Conservation (phyloP, 305 asterid species). For the Fraxinus angustifolia region DNA sequence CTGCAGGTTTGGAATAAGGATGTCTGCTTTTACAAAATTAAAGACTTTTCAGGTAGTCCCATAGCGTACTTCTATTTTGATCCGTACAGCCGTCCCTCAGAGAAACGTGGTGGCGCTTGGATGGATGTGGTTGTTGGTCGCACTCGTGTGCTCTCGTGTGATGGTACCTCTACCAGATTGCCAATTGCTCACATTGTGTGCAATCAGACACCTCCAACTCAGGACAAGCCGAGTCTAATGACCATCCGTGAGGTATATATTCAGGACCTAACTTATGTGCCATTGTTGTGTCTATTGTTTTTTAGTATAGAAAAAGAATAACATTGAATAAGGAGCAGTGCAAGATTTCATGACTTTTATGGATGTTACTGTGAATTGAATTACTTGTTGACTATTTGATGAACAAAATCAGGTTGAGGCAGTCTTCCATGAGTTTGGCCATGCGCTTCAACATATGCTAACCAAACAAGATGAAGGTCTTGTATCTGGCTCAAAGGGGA, state of each 20-base stretch:
- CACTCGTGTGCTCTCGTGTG: slow-evolving; percentile 48
- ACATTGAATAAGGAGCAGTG: neutral
- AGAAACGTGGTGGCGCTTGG: slow-evolving; percentile 84
- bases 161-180: slow-evolving; percentile 46
- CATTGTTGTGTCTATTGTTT: neutral
- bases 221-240: slow-evolving; percentile 76
- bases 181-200: slow-evolving; percentile 73
- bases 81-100: slow-evolving; percentile 82
- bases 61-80: slow-evolving; percentile 71
- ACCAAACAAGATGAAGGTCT: slow-evolving; percentile 82
- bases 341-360: neutral
- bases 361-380: neutral
- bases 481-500: slow-evolving; percentile 63
- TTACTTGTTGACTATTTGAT: neutral
- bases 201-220: slow-evolving; percentile 74
- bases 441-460: slow-evolving; percentile 79
- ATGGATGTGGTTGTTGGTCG: slow-evolving; percentile 65
- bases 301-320: neutral
- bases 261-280: neutral
- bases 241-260: slow-evolving; percentile 64
- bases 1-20: slow-evolving; percentile 70
- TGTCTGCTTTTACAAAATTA: slow-evolving; percentile 58
- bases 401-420: slow-evolving; percentile 53
- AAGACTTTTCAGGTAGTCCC: slow-evolving; percentile 47
- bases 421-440: slow-evolving; percentile 82